Percentiles rank a stretch among this genome's conserved stretches.
Evolutionary conservation across 2,329 filamentous ascomycete genomes (phyloP).

Genomic region (Didymella pinodella): DNA sequence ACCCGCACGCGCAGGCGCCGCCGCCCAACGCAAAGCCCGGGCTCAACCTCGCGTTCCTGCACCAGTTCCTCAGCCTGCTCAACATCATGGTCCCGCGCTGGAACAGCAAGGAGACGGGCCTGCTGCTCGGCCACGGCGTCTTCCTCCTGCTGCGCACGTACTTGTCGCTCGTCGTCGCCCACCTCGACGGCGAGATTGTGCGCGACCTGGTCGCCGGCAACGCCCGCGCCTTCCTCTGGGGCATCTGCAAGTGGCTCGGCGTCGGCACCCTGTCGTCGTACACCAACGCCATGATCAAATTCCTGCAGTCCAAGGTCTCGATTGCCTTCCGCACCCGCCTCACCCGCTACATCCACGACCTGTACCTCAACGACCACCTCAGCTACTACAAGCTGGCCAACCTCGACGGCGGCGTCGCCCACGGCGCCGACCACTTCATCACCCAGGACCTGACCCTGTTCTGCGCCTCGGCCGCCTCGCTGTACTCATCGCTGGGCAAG

Average conservation of each 20-base stretch:
- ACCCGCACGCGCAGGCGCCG: conserved; percentile 66
- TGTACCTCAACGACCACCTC: conserved; percentile 92
- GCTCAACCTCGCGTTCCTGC: conserved; percentile 91
- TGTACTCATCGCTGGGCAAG: conserved; percentile 98
- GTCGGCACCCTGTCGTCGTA: conserved; percentile 94
- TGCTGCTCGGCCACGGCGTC: conserved; percentile 85
- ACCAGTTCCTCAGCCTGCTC: conserved; percentile 94
- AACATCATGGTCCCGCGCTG: conserved; percentile 98
- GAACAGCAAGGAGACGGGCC: conserved; percentile 92
- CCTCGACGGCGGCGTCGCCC: conserved; percentile 88
- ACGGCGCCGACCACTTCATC: conserved; percentile 95
- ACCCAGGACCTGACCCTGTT: conserved; percentile 96
- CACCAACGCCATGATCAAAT: conserved; percentile 99
- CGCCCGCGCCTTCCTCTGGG: conserved; percentile 85
- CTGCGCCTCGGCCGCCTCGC: conserved; percentile 86
- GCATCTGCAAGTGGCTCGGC: conserved; percentile 93
- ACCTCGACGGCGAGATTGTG: conserved; percentile 94
- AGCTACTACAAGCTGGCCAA: conserved; percentile 97
- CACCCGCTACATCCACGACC: conserved; percentile 94
- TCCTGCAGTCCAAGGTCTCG: conserved; percentile 94
- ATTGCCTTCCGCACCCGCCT: conserved; percentile 96
- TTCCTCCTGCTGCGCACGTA: conserved; percentile 95
- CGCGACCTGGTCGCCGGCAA: conserved; percentile 95
- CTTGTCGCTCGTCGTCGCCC: conserved; percentile 88
- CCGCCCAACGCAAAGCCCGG: conserved; percentile 92